Conservation (phyloP, 495 filamentous ascomycete genomes). For the Pyrenula aspistea region DNA sequence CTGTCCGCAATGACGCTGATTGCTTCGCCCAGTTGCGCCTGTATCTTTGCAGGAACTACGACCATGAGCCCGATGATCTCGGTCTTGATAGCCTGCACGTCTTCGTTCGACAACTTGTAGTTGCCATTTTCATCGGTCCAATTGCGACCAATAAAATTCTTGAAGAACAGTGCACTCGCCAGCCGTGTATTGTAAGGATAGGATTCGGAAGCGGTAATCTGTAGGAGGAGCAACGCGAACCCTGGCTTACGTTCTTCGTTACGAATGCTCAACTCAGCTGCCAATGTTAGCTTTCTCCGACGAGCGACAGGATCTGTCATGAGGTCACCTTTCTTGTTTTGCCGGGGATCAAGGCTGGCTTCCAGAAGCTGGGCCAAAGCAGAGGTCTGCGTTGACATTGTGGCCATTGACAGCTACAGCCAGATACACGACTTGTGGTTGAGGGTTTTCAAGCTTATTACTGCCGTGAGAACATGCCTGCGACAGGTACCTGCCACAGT, state of each 20-base stretch:
- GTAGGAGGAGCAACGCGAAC: conserved; percentile 79
- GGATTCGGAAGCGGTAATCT: conserved; percentile 65
- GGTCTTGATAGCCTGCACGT: conserved; percentile 79
- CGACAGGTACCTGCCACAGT: too few relatives aligned
- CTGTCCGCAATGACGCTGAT: conserved; percentile 95
- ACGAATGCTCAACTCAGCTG: conserved; percentile 72
- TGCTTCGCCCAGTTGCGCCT: conserved; percentile 88
- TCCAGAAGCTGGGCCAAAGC: conserved; percentile 66
- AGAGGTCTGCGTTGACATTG: conserved; percentile 12
- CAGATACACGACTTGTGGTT: too few relatives aligned
- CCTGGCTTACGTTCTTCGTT: conserved; percentile 64
- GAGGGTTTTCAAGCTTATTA: not conserved
- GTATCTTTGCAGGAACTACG: conserved; percentile 70
- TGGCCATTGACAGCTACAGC: too few relatives aligned
- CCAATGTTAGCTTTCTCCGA: conserved; percentile 1
- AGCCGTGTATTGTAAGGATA: conserved; percentile 67
- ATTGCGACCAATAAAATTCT: conserved; percentile 90
- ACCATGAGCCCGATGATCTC: conserved; percentile 97
- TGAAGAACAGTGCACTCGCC: conserved; percentile 89
- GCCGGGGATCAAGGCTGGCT: conserved; percentile 70
- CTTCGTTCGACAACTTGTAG: conserved; percentile 68
- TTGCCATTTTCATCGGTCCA: conserved; percentile 89
- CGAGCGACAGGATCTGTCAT: conserved; percentile 1
- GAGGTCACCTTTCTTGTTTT: conserved; percentile 74
- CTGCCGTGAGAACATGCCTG: not conserved